A percentile compares a stretch with the other conserved stretches of the same genome.
phyloP scores from a whole-genome alignment of 2,329 filamentous ascomycete species.

The Fusarium tjaetaba region DNA sequence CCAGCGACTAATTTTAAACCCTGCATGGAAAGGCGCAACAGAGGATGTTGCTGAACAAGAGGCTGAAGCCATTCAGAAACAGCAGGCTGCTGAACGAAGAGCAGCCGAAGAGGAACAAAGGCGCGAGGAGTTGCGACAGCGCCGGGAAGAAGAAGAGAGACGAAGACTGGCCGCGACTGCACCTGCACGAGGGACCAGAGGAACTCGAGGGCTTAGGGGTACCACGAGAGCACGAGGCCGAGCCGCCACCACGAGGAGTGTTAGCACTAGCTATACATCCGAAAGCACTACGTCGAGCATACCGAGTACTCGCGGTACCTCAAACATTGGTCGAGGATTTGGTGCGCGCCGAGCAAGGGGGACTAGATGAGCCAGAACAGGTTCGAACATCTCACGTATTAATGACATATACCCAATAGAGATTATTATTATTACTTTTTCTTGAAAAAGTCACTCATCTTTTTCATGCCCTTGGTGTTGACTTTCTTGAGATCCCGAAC shows the following conservation, averaged over 20 bases:
- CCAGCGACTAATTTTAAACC: constrained; percentile 88
- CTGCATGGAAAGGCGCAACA: constrained; percentile 87
- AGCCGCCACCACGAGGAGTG: constrained; percentile 42
- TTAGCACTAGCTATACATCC: constrained; percentile 44
- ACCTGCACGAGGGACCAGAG: constrained; percentile 46
- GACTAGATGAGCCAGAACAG: constrained; percentile 37
- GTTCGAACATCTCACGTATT: constrained; percentile 13
- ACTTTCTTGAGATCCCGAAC: constrained; percentile 88
- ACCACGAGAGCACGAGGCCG: constrained; percentile 43
- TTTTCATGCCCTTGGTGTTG: constrained; percentile 93
- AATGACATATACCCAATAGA: constrained; percentile 47
- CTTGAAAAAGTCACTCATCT: constrained; percentile 93
- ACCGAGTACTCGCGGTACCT: constrained; percentile 47
- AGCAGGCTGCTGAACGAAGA: constrained; percentile 80
- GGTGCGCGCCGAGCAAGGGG: constrained; percentile 49
- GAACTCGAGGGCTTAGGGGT: constrained; percentile 50
- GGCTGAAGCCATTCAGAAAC: constrained; percentile 76
- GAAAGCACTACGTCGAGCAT: constrained; percentile 42
- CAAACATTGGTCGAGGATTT: constrained; percentile 50
- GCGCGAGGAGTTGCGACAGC: constrained; percentile 74
- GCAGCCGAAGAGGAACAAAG: constrained; percentile 82
- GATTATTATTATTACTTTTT: constrained; percentile 61
- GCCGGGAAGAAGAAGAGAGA: constrained; percentile 65
- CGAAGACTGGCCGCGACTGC: constrained; percentile 45
- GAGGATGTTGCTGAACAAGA: constrained; percentile 89